Percentiles rank a stretch among this genome's conserved stretches.
These are phyloP conservation scores for Ulota crispa DNA, from an alignment of 225 moss, liverwort and hornwort species.

Conservation along the genomic window DNA sequence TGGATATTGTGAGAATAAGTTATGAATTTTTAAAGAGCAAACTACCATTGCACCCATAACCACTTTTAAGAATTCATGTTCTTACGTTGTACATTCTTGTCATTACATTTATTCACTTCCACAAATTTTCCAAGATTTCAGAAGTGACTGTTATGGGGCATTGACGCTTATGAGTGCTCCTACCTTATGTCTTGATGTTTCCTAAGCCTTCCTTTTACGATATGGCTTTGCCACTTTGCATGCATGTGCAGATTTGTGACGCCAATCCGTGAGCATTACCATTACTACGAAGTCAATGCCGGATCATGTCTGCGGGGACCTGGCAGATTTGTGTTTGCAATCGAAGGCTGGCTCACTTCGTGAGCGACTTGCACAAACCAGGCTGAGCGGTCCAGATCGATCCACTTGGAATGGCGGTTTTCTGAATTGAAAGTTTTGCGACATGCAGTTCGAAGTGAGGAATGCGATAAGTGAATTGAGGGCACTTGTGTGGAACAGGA, in stretches of 20 bases:
- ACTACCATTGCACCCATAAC: no score
- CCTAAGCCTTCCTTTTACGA: neutral
- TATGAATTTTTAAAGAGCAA: no score
- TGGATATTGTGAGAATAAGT: no score
- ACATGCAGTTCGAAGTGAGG: neutral
- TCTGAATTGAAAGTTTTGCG: neutral
- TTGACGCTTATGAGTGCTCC: no score
- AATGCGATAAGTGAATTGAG: neutral
- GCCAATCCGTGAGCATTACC: no score
- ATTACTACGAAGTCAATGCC: neutral
- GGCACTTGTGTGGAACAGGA: neutral
- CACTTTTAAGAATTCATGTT: no score
- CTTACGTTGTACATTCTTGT: no score
- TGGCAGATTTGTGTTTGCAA: neutral
- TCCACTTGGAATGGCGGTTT: neutral
- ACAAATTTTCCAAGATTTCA: no score
- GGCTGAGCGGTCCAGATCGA: neutral
- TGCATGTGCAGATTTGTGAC: no score
- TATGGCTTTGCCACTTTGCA: neutral
- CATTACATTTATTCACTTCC: no score
- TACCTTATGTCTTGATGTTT: no score
- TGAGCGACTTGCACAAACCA: neutral
- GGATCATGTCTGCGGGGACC: neutral
- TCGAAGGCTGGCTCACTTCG: neutral
- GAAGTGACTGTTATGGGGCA: no score